phyloP scores from a whole-genome alignment of 106 monocot genomes.

The Xerophyta viscosa region DNA sequence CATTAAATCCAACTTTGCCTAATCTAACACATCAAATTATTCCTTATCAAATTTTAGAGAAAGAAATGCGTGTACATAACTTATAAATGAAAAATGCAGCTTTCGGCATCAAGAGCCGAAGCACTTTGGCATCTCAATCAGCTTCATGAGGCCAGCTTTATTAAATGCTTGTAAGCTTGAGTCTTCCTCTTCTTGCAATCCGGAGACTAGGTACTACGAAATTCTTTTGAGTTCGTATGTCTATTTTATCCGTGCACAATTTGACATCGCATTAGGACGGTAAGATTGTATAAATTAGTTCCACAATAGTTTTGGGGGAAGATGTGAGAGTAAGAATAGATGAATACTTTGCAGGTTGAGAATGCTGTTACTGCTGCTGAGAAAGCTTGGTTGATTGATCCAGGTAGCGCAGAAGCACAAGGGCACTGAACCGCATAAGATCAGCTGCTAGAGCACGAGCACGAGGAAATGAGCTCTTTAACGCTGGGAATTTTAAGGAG shows the following conservation, averaged over 20 bases:
- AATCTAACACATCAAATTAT: too few species aligned
- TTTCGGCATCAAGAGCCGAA: conserved; percentile 52
- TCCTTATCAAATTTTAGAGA: too few species aligned
- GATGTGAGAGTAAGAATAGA: neutral
- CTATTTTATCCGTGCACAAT: conserved; percentile 44
- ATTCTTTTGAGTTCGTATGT: conserved; percentile 42
- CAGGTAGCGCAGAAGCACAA: conserved; percentile 31
- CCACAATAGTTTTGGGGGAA: neutral
- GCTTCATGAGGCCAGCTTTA: conserved; percentile 41
- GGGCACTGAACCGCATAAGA: conserved; percentile 39
- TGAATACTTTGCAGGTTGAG: conserved; percentile 49
- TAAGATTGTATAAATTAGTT: conserved; percentile 12
- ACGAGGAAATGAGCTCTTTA: conserved; percentile 68
- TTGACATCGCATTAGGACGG: conserved; percentile 77
- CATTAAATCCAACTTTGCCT: too few species aligned
- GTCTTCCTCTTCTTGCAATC: conserved; percentile 10
- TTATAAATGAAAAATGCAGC: conserved; percentile 19
- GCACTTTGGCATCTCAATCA: conserved; percentile 46
- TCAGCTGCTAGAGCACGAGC: conserved; percentile 50
- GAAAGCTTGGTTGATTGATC: conserved; percentile 55
- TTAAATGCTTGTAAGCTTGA: conserved; percentile 35
- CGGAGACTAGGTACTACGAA: conserved; percentile 28
- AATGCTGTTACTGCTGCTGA: conserved; percentile 52
- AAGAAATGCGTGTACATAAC: too few species aligned
- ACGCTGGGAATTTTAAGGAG: conserved; percentile 59